A percentile compares a stretch with the other conserved stretches of the same genome.
phyloP scores from a whole-genome alignment of 2,329 filamentous ascomycete species.

The Nemania sp. region DNA sequence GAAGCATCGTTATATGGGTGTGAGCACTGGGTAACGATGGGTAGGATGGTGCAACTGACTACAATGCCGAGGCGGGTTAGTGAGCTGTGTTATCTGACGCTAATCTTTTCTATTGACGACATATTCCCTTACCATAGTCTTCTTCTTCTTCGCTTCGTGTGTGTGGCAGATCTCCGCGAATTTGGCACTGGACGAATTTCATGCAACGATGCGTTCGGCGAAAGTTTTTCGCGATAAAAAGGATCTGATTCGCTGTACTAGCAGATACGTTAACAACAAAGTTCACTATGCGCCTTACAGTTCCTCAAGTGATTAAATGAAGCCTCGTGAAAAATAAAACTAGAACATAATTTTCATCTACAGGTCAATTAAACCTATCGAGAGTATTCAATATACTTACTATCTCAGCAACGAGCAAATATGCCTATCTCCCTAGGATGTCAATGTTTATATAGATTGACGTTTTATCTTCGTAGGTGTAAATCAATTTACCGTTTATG shows the following conservation, averaged over 20 bases:
- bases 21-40: conserved; percentile 14
- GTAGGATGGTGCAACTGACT: conserved; percentile 25
- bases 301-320: background rate
- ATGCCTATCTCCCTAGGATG: background rate
- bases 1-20: conserved; percentile 20
- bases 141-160: conserved; percentile 39
- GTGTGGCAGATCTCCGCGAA: conserved; percentile 34
- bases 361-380: background rate
- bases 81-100: conserved; percentile 35
- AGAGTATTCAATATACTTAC: background rate
- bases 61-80: conserved; percentile 18
- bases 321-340: background rate
- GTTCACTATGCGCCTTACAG: background rate
- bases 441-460: background rate
- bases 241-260: conserved; percentile 31
- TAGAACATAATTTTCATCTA: background rate
- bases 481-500: background rate
- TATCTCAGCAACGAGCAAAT: background rate
- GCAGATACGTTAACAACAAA: conserved; percentile 32
- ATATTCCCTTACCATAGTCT: conserved; percentile 40
- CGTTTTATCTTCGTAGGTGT: background rate
- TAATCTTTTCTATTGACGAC: conserved; percentile 26
- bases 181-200: conserved; percentile 31
- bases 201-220: conserved; percentile 30
- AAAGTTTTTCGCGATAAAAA: conserved; percentile 25